phyloP scores from a whole-genome alignment of 2,329 filamentous ascomycete species.

The Sclerotinia minor region DNA sequence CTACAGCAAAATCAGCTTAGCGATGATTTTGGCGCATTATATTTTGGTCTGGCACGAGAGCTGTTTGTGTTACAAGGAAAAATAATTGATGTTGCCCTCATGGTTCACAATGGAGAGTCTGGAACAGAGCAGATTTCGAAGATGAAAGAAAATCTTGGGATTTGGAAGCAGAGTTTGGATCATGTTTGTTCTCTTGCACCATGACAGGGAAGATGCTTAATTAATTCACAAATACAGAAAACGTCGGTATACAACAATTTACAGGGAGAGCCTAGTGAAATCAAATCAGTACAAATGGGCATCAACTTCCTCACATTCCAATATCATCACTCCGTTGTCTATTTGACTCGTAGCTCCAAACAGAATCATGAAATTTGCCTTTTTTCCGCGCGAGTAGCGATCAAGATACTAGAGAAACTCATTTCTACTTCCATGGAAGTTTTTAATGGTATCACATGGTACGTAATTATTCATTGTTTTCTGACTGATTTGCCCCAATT shows the following conservation, averaged over 20 bases:
- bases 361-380: conserved; percentile 23
- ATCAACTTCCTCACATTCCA: conserved; percentile 27
- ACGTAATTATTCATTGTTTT: conserved; percentile 3
- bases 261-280: conserved; percentile 3
- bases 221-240: neutral
- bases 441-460: conserved; percentile 31
- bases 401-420: conserved; percentile 26
- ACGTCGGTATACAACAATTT: conserved; percentile 1
- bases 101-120: conserved; percentile 11
- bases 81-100: conserved; percentile 22
- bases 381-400: conserved; percentile 26
- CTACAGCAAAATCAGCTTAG: neutral
- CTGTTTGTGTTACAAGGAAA: conserved; percentile 25
- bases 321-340: conserved; percentile 29
- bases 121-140: neutral
- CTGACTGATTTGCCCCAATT: neutral
- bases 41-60: conserved; percentile 23
- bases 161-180: conserved; percentile 10
- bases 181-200: neutral
- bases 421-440: conserved; percentile 26
- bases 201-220: neutral
- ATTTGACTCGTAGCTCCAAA: conserved; percentile 25
- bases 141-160: neutral
- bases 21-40: conserved; percentile 22
- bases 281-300: conserved; percentile 25